Conservation (phyloP, 805 yeast species). For the Maudiozyma barnettii region DNA sequence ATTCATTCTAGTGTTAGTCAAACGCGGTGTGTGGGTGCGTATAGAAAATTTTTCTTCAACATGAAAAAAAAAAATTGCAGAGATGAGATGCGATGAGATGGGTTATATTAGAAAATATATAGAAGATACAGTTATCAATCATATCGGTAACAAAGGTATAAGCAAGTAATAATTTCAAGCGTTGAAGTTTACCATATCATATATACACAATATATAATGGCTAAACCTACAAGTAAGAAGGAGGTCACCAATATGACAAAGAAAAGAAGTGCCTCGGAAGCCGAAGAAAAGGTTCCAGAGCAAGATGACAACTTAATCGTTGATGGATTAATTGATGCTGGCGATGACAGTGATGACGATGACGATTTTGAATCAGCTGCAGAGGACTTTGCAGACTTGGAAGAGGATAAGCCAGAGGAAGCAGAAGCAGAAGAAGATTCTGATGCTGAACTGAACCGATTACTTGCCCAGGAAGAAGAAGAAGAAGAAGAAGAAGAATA, state of each 20-base stretch:
- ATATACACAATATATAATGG: not conserved
- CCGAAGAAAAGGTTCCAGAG: slow-evolving; percentile 16
- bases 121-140: not conserved
- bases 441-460: slow-evolving; percentile 53
- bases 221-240: not conserved
- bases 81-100: slow-evolving; percentile 6
- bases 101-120: not conserved
- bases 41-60: slow-evolving; percentile 1
- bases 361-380: slow-evolving; percentile 13
- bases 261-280: slow-evolving; percentile 15
- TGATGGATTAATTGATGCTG: slow-evolving; percentile 9
- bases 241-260: slow-evolving; percentile 7
- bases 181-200: no score
- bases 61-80: not conserved
- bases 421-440: slow-evolving; percentile 36
- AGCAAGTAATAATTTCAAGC: no score
- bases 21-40: slow-evolving; percentile 4
- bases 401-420: slow-evolving; percentile 5
- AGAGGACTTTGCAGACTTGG: slow-evolving; percentile 7
- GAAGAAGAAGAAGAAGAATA: slow-evolving; percentile 23
- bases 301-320: slow-evolving; percentile 11
- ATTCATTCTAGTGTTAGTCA: no score
- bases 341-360: slow-evolving; percentile 17
- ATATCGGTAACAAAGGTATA: no score
- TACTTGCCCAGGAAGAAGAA: slow-evolving; percentile 45